phyloP scores from a whole-genome alignment of 176 grass and related monocot species.

The Oryza coarctata region DNA sequence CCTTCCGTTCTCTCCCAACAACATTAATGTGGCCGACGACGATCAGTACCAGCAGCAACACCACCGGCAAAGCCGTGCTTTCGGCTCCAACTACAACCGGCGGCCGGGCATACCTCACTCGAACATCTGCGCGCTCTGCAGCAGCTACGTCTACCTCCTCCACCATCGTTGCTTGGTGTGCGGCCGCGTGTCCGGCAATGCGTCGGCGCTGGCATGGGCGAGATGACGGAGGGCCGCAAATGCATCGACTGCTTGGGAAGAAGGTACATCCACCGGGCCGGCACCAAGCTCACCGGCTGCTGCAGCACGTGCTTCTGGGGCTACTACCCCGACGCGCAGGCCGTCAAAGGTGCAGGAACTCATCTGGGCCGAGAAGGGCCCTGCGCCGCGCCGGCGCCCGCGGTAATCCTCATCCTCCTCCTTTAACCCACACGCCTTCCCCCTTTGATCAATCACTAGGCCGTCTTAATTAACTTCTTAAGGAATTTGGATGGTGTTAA shows the following conservation, averaged over 20 bases:
- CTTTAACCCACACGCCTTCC: too few relatives aligned
- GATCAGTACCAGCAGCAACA: not conserved
- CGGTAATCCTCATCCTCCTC: not conserved
- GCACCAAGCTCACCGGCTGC: not conserved
- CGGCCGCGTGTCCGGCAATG: conserved; percentile 55
- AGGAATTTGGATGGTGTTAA: too few relatives aligned
- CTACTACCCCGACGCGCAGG: conserved; percentile 12
- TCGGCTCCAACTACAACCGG: not conserved
- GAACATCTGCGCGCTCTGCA: conserved; percentile 58
- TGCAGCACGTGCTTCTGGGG: conserved; percentile 33
- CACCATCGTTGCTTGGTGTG: conserved; percentile 68
- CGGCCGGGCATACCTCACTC: conserved; percentile 64
- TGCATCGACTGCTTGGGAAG: conserved; percentile 61
- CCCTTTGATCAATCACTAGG: too few relatives aligned
- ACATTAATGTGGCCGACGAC: not conserved
- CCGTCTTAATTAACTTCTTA: too few relatives aligned
- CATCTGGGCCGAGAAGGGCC: conserved; percentile 65
- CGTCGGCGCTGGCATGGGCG: conserved; percentile 53
- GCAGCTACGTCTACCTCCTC: conserved; percentile 50
- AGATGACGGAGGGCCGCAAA: conserved; percentile 73
- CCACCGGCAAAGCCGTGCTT: not conserved
- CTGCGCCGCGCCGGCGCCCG: conserved; percentile 33
- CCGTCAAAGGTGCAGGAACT: conserved; percentile 57
- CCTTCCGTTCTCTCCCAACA: not conserved
- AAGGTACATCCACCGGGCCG: conserved; percentile 57